Percentiles rank a stretch among this genome's conserved stretches.
Conservation (phyloP, 768 basidiomycete species). For the Trametes villosa region DNA sequence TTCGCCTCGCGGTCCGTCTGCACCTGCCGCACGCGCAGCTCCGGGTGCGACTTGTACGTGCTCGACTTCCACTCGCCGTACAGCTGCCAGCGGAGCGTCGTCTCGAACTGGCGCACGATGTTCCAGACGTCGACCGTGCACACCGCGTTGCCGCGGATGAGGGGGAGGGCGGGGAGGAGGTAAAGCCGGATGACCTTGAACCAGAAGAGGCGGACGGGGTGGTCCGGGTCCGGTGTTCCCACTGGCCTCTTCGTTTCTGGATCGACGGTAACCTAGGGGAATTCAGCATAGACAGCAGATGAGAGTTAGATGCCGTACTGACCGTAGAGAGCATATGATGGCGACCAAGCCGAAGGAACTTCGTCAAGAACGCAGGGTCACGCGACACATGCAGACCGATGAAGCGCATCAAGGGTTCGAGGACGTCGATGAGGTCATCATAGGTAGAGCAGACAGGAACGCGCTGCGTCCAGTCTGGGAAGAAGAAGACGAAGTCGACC, state of each 20-base stretch:
- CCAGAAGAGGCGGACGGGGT: constrained; percentile 83
- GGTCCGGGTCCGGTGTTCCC: constrained; percentile 56
- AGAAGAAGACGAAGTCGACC: constrained; percentile 90
- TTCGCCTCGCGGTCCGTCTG: constrained; percentile 90
- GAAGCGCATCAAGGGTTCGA: constrained; percentile 81
- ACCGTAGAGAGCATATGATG: constrained; percentile 62
- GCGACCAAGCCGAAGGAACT: constrained; percentile 79
- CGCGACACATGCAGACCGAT: constrained; percentile 82
- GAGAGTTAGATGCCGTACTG: constrained; percentile 20
- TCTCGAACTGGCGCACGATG: constrained; percentile 79
- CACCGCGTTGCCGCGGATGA: constrained; percentile 84
- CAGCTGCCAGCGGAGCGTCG: constrained; percentile 81
- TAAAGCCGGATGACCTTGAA: constrained; percentile 76
- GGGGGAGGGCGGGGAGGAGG: constrained; percentile 84
- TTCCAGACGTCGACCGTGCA: constrained; percentile 94
- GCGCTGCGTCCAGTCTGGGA: constrained; percentile 76
- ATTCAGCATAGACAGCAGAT: constrained; percentile 2
- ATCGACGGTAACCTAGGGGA: constrained; percentile 52
- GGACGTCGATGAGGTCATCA: constrained; percentile 74
- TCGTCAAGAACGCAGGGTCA: constrained; percentile 76
- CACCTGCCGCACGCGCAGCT: constrained; percentile 76
- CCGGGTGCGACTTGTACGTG: constrained; percentile 74
- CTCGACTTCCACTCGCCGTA: constrained; percentile 94
- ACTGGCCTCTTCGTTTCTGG: constrained; percentile 62
- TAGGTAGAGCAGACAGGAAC: constrained; percentile 65